phyloP scores from a whole-genome alignment of 495 filamentous ascomycete species.

The Hyphodiscus hymeniophilus region DNA sequence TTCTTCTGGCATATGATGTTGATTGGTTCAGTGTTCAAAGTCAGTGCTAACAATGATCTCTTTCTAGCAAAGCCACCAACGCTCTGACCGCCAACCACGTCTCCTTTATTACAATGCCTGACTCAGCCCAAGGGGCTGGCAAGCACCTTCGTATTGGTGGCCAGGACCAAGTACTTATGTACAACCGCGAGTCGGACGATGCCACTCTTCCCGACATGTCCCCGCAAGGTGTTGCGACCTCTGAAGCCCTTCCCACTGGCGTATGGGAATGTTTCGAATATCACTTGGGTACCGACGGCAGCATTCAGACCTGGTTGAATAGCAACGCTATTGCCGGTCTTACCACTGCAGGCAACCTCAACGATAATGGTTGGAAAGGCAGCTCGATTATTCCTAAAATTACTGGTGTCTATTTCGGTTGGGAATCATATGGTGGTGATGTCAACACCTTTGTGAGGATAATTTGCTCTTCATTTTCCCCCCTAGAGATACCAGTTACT shows the following conservation, averaged over 20 bases:
- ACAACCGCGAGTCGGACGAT: constrained; percentile 52
- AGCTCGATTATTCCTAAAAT: constrained; percentile 38
- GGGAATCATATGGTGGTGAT: constrained; percentile 51
- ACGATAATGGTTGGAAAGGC: constrained; percentile 43
- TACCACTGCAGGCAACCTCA: constrained; percentile 29
- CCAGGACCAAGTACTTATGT: constrained; percentile 49
- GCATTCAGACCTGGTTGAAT: constrained; percentile 50
- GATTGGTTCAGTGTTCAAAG: not conserved
- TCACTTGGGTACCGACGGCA: constrained; percentile 45
- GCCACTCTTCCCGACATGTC: constrained; percentile 52
- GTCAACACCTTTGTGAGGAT: constrained; percentile 51
- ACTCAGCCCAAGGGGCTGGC: constrained; percentile 40
- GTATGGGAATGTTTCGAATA: constrained; percentile 51
- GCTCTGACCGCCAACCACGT: constrained; percentile 46
- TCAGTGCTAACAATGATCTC: constrained; percentile 21
- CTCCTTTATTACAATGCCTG: constrained; percentile 53
- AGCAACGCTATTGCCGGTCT: constrained; percentile 38
- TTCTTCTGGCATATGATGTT: too few species aligned
- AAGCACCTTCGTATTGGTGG: constrained; percentile 53
- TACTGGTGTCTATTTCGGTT: constrained; percentile 48
- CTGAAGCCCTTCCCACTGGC: constrained; percentile 36
- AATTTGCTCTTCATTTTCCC: too few species aligned
- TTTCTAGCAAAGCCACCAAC: constrained; percentile 39
- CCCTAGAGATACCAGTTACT: too few species aligned
- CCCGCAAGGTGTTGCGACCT: constrained; percentile 44